Conservation (phyloP, 306 rosid species). For the Pyrus pyrifolia region DNA sequence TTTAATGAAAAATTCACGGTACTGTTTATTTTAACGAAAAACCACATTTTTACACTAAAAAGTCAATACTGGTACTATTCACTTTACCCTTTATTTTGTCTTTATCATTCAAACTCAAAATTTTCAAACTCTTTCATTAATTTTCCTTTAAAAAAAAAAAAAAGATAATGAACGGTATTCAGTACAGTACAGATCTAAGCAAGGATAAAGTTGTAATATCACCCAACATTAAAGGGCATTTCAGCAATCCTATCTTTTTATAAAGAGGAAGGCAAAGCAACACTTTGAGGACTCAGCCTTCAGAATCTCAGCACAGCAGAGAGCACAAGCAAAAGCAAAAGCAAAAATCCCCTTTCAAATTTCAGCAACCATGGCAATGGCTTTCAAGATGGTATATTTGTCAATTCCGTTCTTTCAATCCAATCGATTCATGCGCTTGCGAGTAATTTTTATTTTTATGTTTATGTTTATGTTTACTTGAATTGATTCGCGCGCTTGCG, state of each 20-base stretch:
- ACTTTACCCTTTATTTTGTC: too few species aligned
- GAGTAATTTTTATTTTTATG: not conserved
- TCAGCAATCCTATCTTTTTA: slow-evolving; percentile 12
- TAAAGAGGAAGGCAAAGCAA: slow-evolving; percentile 1
- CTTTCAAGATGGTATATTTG: slow-evolving; percentile 85
- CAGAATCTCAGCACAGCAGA: not conserved
- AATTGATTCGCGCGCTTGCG: not conserved
- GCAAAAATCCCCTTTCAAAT: not conserved
- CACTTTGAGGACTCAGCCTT: slow-evolving; percentile 11
- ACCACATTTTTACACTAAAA: too few species aligned
- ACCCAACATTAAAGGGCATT: slow-evolving; percentile 14
- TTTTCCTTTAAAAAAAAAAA: too few species aligned
- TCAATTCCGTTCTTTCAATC: not conserved
- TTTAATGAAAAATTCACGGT: too few species aligned
- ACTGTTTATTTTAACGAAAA: too few species aligned
- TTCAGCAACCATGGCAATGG: slow-evolving; percentile 86
- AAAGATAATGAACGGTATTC: not conserved
- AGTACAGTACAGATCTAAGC: not conserved
- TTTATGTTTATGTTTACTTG: too few species aligned
- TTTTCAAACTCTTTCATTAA: too few species aligned
- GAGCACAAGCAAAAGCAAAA: not conserved
- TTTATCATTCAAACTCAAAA: too few species aligned
- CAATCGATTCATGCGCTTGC: not conserved
- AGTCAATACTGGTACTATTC: too few species aligned
- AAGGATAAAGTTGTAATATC: slow-evolving; percentile 22